Evolutionary conservation across 352 stramenopile species (phyloP), one percentile per base, ranked within the genome.

Genomic region (Pythium periplocum): DNA sequence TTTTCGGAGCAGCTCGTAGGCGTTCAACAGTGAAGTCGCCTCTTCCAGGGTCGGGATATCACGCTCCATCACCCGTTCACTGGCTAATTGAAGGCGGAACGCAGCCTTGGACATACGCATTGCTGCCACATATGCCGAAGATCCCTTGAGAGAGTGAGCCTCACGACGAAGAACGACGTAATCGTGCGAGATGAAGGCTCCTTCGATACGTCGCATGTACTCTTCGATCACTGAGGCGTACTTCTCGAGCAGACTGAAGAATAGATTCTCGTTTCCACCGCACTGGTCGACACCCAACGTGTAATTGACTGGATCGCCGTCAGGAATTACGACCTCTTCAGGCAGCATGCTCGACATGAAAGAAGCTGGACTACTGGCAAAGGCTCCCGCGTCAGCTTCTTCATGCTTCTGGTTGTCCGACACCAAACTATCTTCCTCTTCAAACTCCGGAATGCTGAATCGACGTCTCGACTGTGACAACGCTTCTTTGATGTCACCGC

Each of bases 241-340:
- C 59, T 91, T 93, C 55, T 90, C 80, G 2, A 93, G 63, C 44
- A 93, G 62, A 26, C 73, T 86, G 45, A 93, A 55, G 51, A 93
- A 91, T 10, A 93, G 64, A 32, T 90, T 77, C 66, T 93, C 83
- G 5, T 71, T 62, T 6, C 68, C 78, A n/a, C 80, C 83, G 56
- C 83, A 93, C 56, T 93, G 83, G 36, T 87, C 68, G 0, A 93
- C 83, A 31, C 83, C 83, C 30, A 84, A 62, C 33, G 83, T 74
- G 48, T 88, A 90, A 64, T 93, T 76, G 9, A 93, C 75, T 4
- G 83, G 83, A 38, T 93, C 83, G 26, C 83, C 83, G 26, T 88
- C 80, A 1, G 83, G 83, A 51, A 93, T 93, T 12, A 73, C 32
- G 62, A 77, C 55, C 57, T 64, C 45, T 49, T 57, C 53, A 0